Evolutionary conservation across 2,329 filamentous ascomycete species (phyloP).

Genomic region (Westerdykella ornata): DNA sequence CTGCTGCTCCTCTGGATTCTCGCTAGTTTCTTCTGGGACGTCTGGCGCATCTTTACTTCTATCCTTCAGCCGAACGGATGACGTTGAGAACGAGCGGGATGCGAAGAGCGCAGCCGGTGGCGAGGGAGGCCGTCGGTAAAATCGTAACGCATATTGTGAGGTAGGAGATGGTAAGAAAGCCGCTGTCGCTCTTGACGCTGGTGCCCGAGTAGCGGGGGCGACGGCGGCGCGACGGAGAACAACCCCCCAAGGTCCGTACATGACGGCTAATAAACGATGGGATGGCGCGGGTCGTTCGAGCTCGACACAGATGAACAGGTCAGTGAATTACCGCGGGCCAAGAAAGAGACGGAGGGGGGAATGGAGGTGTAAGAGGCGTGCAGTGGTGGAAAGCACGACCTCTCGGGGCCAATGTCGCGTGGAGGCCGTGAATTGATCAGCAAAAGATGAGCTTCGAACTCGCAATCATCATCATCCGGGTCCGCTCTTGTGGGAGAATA

Average conservation of each 20-base stretch:
- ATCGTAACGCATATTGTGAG: slow-evolving; percentile 4
- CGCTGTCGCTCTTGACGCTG: slow-evolving; percentile 22
- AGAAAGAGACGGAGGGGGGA: too few species aligned
- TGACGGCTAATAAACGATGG: too few species aligned
- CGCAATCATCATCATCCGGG: too few species aligned
- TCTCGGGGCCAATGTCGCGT: slow-evolving; percentile 15
- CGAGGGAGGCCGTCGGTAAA: slow-evolving; percentile 18
- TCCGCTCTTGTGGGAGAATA: too few species aligned
- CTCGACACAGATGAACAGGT: too few species aligned
- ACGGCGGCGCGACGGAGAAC: too few species aligned
- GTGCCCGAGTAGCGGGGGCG: too few species aligned
- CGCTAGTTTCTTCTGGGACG: slow-evolving; percentile 36
- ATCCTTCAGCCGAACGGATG: slow-evolving; percentile 49
- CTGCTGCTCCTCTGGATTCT: slow-evolving; percentile 39
- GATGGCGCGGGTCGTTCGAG: too few species aligned
- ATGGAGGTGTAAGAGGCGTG: too few species aligned
- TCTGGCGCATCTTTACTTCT: slow-evolving; percentile 47
- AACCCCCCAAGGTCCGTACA: too few species aligned
- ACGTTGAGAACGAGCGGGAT: slow-evolving; percentile 37
- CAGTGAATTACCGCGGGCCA: too few species aligned
- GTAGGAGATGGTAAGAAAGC: slow-evolving; percentile 12
- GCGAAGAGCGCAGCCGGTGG: slow-evolving; percentile 29
- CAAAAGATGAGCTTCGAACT: too few species aligned
- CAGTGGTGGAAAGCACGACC: slow-evolving; percentile 18
- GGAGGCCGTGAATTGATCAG: background rate